Conservation (phyloP, 805 yeast species). For the Starmera caribaea region DNA sequence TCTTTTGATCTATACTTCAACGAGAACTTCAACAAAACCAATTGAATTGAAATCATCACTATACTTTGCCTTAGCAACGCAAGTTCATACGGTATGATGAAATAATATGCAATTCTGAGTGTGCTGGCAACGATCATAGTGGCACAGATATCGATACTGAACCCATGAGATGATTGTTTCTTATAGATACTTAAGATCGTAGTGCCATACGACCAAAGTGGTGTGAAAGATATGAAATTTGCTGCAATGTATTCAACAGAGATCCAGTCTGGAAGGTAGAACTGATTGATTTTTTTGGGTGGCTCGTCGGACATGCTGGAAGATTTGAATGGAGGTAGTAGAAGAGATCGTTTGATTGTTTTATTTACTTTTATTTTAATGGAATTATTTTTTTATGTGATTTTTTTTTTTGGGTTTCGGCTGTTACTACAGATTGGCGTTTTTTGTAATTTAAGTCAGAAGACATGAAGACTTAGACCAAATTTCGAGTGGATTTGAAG, state of each 20-base stretch:
- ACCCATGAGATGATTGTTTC: constrained; percentile 62
- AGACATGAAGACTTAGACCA: too few species aligned
- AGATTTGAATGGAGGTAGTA: too few species aligned
- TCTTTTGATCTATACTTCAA: constrained; percentile 45
- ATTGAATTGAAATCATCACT: constrained; percentile 78
- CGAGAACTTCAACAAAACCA: constrained; percentile 52
- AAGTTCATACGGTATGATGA: constrained; percentile 74
- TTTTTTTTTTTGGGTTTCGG: too few species aligned
- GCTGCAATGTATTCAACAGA: constrained; percentile 51
- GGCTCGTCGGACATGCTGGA: constrained; percentile 1
- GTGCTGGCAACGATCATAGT: constrained; percentile 78
- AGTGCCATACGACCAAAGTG: constrained; percentile 79
- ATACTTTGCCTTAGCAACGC: constrained; percentile 69
- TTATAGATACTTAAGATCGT: constrained; percentile 62
- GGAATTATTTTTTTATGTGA: too few species aligned
- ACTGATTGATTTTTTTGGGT: constrained; percentile 29
- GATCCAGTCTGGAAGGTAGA: constrained; percentile 38
- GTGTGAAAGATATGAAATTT: constrained; percentile 67
- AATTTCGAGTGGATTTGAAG: too few species aligned
- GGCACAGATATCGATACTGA: constrained; percentile 86
- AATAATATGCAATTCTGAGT: constrained; percentile 65
- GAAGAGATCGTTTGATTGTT: too few species aligned
- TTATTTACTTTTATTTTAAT: too few species aligned
- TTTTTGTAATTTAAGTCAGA: too few species aligned
- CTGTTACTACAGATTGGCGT: too few species aligned